Conservation (phyloP, 75 land plant genomes). For the Sequoia sempervirens region DNA sequence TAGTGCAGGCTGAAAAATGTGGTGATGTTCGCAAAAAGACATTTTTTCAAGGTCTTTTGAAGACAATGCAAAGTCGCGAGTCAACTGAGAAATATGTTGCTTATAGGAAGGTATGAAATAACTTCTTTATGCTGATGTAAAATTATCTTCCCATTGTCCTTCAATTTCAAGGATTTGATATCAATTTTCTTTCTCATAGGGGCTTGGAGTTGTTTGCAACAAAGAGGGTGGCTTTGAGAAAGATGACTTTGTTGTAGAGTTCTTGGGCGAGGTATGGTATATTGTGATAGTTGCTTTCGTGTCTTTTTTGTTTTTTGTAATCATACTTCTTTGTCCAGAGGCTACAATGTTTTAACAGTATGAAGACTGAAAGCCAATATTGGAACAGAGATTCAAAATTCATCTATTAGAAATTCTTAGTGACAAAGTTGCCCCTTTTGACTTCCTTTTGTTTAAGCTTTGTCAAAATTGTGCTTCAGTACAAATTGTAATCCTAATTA, state of each 20-base stretch:
- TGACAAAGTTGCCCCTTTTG: not conserved
- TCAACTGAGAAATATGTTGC: constrained; percentile 90
- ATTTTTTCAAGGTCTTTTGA: constrained; percentile 53
- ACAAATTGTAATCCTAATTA: not conserved
- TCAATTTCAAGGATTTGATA: not conserved
- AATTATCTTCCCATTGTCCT: not conserved
- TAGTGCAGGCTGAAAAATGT: constrained; percentile 36
- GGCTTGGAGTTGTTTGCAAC: constrained; percentile 99
- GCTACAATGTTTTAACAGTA: not conserved
- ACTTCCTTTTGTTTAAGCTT: not conserved
- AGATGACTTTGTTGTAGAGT: constrained; percentile 98
- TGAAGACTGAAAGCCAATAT: not conserved
- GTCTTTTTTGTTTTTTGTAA: constrained; percentile 1
- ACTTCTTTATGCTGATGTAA: not conserved
- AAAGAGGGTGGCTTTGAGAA: constrained; percentile 73
- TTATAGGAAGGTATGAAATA: constrained; percentile 78
- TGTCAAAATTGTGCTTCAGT: not conserved
- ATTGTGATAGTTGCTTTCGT: not conserved
- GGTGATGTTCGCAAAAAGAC: constrained; percentile 29
- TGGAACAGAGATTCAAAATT: not conserved
- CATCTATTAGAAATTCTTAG: not conserved
- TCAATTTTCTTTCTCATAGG: constrained; percentile 40
- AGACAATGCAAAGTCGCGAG: constrained; percentile 59
- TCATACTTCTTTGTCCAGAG: not conserved
- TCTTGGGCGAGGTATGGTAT: constrained; percentile 88